Evolutionary conservation across 805 yeast genomes (phyloP), one percentile per base, ranked within the genome.

Genomic region (Hanseniaspora singularis): DNA sequence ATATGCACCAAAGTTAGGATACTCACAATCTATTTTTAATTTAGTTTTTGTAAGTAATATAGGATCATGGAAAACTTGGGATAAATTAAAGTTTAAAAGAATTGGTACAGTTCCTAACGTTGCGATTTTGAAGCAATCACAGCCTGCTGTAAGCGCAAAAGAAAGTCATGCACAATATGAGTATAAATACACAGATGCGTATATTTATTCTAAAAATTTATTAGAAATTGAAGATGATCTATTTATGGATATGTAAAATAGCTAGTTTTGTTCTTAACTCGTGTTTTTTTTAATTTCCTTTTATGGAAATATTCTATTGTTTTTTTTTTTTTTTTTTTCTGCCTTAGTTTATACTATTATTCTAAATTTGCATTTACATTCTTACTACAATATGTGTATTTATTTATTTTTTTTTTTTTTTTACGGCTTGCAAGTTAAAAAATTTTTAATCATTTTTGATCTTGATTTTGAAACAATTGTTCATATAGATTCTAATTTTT

Each of bases 31-130:
- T 6, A 89, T 88, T 12, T 88, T 83, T 69, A 88, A 88, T 61
- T 68, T 88, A 41, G 97, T 88, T 0, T 88, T 80, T 58, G 92
- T 70, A 41, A 78, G 87, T 2, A 88, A 88, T 58, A 65, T 64
- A 3, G 95, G 87, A 2, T 82, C 94, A 55, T 60, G 69, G 55
- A 71, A 65, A 55, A 80, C 83, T 46, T 88, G 97, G 96, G 95
- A 87, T 42, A 54, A 67, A 1, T 68, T 88, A 22, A 94, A 94
- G 1, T 88, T 87, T 54, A 81, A 81, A 12, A 66, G 86, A 42
- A 77, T 85, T 32, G 96, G 96, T 0, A 64, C 68, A 14, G 68
- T 88, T 12, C 78, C 79, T 45, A 73, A 74, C n/a, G 95, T 78
- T 0, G 96, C 82, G 0, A 64, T 87, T 51, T 80, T 79, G 54